Evolutionary conservation across 192 early-diverging fungal species (phyloP).

Genomic region (Rhizoclosmatium globosum): DNA sequence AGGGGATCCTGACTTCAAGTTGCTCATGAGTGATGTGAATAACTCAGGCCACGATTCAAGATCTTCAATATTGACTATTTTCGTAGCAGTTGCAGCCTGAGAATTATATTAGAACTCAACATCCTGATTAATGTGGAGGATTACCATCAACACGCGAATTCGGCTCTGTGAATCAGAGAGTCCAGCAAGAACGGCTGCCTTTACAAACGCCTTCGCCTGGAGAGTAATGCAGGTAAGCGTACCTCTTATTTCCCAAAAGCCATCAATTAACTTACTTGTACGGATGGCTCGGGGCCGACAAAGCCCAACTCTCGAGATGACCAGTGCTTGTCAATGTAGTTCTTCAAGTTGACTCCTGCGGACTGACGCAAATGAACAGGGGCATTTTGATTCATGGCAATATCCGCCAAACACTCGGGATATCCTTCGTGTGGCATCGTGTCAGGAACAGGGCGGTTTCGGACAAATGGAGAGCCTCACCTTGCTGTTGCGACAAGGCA

Average conservation of each 20-base stretch:
- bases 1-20: slow-evolving; percentile 59
- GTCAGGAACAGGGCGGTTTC: not conserved
- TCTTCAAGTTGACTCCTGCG: slow-evolving; percentile 25
- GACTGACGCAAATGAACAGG: slow-evolving; percentile 26
- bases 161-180: slow-evolving; percentile 64
- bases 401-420: slow-evolving; percentile 14
- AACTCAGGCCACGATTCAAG: slow-evolving; percentile 94
- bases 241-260: not conserved
- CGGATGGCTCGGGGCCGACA: slow-evolving; percentile 13
- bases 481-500: not conserved
- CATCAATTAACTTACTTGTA: not conserved
- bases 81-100: slow-evolving; percentile 85
- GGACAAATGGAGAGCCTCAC: not conserved
- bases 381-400: not conserved
- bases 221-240: too few species aligned
- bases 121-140: not conserved
- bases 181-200: slow-evolving; percentile 64
- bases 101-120: slow-evolving; percentile 9
- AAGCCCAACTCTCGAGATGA: slow-evolving; percentile 12
- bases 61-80: slow-evolving; percentile 92
- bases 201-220: slow-evolving; percentile 58
- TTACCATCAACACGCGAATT: slow-evolving; percentile 73
- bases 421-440: not conserved
- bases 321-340: slow-evolving; percentile 21
- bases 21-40: slow-evolving; percentile 66